These are phyloP conservation scores for Vicia sativa DNA, from an alignment of 306 rosid species.

Conservation along the genomic window DNA sequence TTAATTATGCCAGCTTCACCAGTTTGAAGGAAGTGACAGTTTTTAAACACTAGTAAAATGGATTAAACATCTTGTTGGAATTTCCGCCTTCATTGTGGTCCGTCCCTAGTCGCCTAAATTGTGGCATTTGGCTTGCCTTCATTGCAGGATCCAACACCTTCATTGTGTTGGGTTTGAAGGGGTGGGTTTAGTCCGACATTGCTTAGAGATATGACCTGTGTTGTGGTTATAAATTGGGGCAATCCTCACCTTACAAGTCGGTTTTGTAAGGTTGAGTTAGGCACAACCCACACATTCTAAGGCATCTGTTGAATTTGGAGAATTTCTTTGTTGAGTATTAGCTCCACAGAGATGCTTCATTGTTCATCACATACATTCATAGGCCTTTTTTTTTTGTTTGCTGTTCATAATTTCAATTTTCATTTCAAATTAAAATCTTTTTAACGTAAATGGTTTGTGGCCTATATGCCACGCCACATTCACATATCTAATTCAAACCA, in stretches of 20 bases:
- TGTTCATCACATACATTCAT: conserved; percentile 48
- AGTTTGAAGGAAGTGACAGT: not conserved
- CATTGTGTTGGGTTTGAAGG: no score
- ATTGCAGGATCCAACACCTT: no score
- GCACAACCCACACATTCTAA: no score
- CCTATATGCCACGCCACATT: conserved; percentile 42
- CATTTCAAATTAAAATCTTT: conserved; percentile 40
- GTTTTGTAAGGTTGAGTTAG: no score
- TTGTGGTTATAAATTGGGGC: no score
- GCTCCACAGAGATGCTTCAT: conserved; percentile 48
- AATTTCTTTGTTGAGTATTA: conserved; percentile 40
- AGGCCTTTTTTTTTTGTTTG: conserved; percentile 27
- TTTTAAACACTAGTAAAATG: conserved; percentile 17
- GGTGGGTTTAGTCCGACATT: no score
- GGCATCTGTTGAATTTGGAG: conserved; percentile 33
- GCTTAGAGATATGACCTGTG: no score
- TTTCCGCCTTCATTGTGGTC: no score
- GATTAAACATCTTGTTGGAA: not conserved
- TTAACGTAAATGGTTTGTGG: conserved; percentile 24
- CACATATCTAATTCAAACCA: conserved; percentile 42
- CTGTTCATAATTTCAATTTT: conserved; percentile 33
- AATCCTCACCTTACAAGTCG: no score
- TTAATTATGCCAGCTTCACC: not conserved
- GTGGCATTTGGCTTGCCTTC: no score
- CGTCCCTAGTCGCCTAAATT: no score